phyloP scores from a whole-genome alignment of 1,284 basidiomycete genomes.

The Leucoagaricus sp. region DNA sequence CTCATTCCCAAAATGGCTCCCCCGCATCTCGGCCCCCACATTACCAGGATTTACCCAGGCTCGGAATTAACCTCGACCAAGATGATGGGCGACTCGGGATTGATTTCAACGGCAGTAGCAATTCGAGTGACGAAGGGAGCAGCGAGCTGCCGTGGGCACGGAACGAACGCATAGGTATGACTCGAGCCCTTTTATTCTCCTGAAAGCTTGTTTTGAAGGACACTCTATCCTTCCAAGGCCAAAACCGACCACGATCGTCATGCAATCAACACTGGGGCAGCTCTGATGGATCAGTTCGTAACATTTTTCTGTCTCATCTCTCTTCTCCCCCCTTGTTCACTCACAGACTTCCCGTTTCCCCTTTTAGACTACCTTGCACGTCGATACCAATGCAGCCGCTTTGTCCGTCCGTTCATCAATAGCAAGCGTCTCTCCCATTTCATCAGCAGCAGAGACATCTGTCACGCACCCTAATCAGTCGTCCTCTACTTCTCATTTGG shows the following conservation, averaged over 20 bases:
- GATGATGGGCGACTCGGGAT: constrained; percentile 57
- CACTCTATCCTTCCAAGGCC: not conserved
- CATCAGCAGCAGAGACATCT: constrained; percentile 32
- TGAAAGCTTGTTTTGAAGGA: constrained; percentile 6
- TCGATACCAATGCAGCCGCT: constrained; percentile 37
- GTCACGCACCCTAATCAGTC: constrained; percentile 27
- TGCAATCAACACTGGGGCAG: constrained; percentile 7
- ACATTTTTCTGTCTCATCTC: not conserved
- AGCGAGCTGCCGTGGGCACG: constrained; percentile 68
- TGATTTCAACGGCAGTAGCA: constrained; percentile 48
- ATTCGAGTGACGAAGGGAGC: constrained; percentile 45
- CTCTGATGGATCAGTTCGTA: constrained; percentile 10
- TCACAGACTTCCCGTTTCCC: not conserved
- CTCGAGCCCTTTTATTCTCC: constrained; percentile 17
- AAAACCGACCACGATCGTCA: constrained; percentile 15
- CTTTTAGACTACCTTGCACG: constrained; percentile 34
- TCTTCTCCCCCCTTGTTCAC: not conserved
- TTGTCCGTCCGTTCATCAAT: constrained; percentile 41
- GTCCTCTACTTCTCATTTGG: constrained; percentile 9
- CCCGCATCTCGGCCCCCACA: too few relatives aligned
- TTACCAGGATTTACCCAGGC: constrained; percentile 34
- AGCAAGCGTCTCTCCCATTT: constrained; percentile 49
- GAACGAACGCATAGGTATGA: constrained; percentile 37
- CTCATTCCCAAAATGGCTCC: constrained; percentile 30
- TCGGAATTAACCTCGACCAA: constrained; percentile 55